Evolutionary conservation across 1,139 yeast species (phyloP).

Genomic region (Magnusiomyces paraingens): DNA sequence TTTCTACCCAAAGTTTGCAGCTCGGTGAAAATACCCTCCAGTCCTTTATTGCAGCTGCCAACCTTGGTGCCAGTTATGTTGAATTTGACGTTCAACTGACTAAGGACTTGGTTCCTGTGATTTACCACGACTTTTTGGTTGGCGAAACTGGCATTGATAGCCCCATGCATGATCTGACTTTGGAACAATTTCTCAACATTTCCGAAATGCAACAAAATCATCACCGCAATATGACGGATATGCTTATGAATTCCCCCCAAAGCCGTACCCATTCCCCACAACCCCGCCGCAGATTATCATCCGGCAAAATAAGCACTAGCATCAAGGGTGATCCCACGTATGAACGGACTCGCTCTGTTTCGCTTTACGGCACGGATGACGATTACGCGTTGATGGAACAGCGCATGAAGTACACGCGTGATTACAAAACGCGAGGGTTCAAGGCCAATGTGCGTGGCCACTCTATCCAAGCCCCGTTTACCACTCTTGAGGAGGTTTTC

Average conservation of each 20-base stretch:
- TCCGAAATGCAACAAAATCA: conserved; percentile 19
- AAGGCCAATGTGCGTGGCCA: conserved; percentile 89
- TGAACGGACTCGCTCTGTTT: conserved; percentile 20
- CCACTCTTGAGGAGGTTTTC: conserved; percentile 79
- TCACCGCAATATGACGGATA: conserved; percentile 14
- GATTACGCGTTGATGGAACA: conserved; percentile 39
- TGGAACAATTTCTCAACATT: conserved; percentile 73
- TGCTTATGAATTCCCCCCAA: too few species aligned
- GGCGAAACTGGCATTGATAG: conserved; percentile 96
- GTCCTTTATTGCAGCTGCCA: conserved; percentile 94
- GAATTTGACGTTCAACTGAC: conserved; percentile 97
- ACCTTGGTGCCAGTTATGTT: conserved; percentile 67
- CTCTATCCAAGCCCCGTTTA: conserved; percentile 87
- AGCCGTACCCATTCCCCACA: neutral
- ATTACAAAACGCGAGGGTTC: conserved; percentile 79
- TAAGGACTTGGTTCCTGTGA: conserved; percentile 87
- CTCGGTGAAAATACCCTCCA: conserved; percentile 95
- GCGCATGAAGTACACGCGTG: conserved; percentile 79
- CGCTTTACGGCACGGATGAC: conserved; percentile 21
- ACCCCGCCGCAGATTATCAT: conserved; percentile 8
- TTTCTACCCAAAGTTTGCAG: conserved; percentile 68
- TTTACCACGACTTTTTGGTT: conserved; percentile 90
- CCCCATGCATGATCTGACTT: conserved; percentile 88
- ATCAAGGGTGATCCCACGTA: neutral
- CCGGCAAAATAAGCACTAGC: neutral